Evolutionary conservation across 2,329 filamentous ascomycete species (phyloP), one percentile per base, ranked within the genome.

Genomic region (Ascocoryne sarcoides): DNA sequence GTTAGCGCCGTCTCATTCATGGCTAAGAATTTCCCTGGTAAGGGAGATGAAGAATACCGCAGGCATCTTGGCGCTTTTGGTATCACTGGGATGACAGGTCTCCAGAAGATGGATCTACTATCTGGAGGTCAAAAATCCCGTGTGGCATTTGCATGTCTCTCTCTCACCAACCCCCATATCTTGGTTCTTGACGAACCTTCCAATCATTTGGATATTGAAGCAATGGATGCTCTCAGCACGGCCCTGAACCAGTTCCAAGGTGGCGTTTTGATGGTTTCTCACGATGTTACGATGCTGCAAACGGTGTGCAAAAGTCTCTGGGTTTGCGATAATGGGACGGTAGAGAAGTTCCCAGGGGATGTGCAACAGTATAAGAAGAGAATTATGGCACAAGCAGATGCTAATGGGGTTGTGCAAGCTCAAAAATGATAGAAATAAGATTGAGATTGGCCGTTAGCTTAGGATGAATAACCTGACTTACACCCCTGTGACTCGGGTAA

Each of bases 251-350:
- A 81, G 49, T 98, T 96, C 67, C 76, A 94, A 66, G 92, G 92
- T 46, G 92, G 92, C 62, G 89, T 98, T 41, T 69, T 98, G 56
- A 96, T 98, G 88, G 92, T 98, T 42, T 94, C 85, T 58, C 92
- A 98, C 82, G 92, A 98, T 61, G 92, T 98, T 39, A 96, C 92
- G 1, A 95, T 98, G 87, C 64, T 98, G 63, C 88, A 95, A 69
- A 94, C 84, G 39, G 92, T 98, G 28, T 98, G 92, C 65, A 92
- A 73, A 37, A 92, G 82, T 60, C 67, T 98, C 58, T 98, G 92
- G 92, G 90, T 98, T 48, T 98, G 92, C 59, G 92, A 98, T 62
- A 72, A 82, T 44, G 92, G 92, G 8, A 92, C 82, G 1, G 89
- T 98, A 15, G 87, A 94, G 74, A 89, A 95, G 68, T 98, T 98